Conservation (phyloP, 2,329 filamentous ascomycete genomes). For the Trichoderma gracile region DNA sequence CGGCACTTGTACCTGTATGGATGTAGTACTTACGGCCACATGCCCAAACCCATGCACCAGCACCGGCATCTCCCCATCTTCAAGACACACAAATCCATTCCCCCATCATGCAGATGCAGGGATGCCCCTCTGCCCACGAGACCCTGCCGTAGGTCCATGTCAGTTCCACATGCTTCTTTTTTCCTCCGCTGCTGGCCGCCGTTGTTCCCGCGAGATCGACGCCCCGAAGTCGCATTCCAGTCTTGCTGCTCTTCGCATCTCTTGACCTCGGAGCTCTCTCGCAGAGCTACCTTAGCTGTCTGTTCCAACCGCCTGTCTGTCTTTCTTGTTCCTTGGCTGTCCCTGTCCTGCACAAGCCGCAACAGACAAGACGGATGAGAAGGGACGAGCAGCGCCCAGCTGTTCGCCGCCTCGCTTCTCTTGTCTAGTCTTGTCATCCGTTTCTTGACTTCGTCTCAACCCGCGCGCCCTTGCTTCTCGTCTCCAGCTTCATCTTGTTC, state of each 20-base stretch:
- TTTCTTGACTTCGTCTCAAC: neutral
- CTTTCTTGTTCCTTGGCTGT: neutral
- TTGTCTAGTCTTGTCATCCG: neutral
- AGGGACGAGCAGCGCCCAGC: constrained; percentile 9
- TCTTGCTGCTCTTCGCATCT: neutral
- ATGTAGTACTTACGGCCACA: no score
- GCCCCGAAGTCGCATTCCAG: neutral
- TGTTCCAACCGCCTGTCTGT: neutral
- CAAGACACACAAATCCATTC: constrained; percentile 1
- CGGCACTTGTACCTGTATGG: no score
- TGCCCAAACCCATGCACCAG: no score
- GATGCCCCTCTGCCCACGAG: constrained; percentile 25
- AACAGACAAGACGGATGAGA: neutral
- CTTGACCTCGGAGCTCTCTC: neutral
- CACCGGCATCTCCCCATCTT: neutral
- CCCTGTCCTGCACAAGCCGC: neutral
- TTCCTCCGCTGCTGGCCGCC: neutral
- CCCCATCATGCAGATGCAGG: constrained; percentile 23
- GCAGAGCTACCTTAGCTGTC: neutral
- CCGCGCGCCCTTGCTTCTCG: neutral
- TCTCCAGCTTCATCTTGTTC: neutral
- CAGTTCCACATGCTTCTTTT: constrained; percentile 7
- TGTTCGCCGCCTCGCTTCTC: constrained; percentile 13
- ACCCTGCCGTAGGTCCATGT: constrained; percentile 23
- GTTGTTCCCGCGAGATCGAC: constrained; percentile 8